These are phyloP conservation scores for Termitomyces sp. DNA, from an alignment of 768 basidiomycete genomes.

Conservation along the genomic window DNA sequence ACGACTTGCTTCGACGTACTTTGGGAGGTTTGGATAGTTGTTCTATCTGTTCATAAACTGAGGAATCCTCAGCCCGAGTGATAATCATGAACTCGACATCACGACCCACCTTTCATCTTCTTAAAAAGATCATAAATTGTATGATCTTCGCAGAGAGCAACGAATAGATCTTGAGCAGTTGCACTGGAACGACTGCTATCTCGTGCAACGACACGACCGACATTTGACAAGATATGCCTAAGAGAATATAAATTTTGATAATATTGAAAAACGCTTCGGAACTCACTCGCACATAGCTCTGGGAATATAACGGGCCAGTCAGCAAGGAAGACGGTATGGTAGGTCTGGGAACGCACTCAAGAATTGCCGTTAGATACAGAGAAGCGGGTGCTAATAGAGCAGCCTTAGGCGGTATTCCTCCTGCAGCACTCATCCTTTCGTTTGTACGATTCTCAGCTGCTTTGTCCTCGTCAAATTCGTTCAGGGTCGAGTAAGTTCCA, in stretches of 20 bases:
- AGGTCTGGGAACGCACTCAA: slow-evolving; percentile 65
- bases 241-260: slow-evolving; percentile 1
- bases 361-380: slow-evolving; percentile 85
- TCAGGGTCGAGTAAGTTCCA: slow-evolving; percentile 82
- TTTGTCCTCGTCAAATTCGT: slow-evolving; percentile 74
- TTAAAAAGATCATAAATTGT: slow-evolving; percentile 81
- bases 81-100: neutral
- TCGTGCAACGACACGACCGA: slow-evolving; percentile 79
- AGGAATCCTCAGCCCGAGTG: neutral
- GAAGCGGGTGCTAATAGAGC: slow-evolving; percentile 74
- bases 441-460: slow-evolving; percentile 56
- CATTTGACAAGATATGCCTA: slow-evolving; percentile 81
- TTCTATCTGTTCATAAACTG: slow-evolving; percentile 81
- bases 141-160: slow-evolving; percentile 88
- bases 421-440: slow-evolving; percentile 52
- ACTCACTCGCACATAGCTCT: slow-evolving; percentile 88
- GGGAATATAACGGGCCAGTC: slow-evolving; percentile 15
- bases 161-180: slow-evolving; percentile 76
- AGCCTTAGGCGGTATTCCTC: slow-evolving; percentile 45
- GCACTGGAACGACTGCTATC: slow-evolving; percentile 79
- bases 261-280: neutral
- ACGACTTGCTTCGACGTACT: slow-evolving; percentile 64
- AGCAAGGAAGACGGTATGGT: slow-evolving; percentile 18
- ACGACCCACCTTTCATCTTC: slow-evolving; percentile 72
- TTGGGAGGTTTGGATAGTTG: slow-evolving; percentile 51